phyloP scores from a whole-genome alignment of 495 filamentous ascomycete species.

The Penicillium steckii region DNA sequence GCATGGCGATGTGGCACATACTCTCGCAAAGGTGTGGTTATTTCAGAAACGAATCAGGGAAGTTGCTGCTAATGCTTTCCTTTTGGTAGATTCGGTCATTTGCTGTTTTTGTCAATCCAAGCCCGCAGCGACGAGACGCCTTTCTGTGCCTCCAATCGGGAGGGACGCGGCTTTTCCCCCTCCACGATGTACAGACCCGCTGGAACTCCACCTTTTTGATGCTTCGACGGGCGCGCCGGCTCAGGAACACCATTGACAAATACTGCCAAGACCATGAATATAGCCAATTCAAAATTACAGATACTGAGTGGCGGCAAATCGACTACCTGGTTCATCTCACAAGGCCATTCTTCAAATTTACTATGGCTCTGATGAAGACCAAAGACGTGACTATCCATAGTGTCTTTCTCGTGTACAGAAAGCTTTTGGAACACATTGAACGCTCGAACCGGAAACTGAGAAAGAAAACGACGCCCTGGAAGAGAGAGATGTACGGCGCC shows the following conservation, averaged over 20 bases:
- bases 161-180: slow-evolving; percentile 14
- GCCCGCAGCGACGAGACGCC: not conserved
- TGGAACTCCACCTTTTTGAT: no score
- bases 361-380: slow-evolving; percentile 5
- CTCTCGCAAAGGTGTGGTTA: no score
- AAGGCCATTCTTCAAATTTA: slow-evolving; percentile 11
- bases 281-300: not conserved
- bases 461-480: slow-evolving; percentile 4
- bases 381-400: slow-evolving; percentile 16
- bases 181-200: slow-evolving; percentile 17
- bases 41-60: no score
- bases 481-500: slow-evolving; percentile 8
- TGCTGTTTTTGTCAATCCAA: not conserved
- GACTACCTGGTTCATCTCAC: slow-evolving; percentile 16
- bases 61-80: no score
- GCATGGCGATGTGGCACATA: not conserved
- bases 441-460: not conserved
- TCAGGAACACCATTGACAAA: slow-evolving; percentile 6
- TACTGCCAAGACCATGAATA: slow-evolving; percentile 3
- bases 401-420: slow-evolving; percentile 16
- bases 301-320: slow-evolving; percentile 19
- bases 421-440: slow-evolving; percentile 6
- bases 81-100: not conserved
- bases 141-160: not conserved
- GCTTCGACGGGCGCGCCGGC: slow-evolving; percentile 14